Conservation (phyloP, 2,329 filamentous ascomycete genomes). For the Claviceps arundinis region DNA sequence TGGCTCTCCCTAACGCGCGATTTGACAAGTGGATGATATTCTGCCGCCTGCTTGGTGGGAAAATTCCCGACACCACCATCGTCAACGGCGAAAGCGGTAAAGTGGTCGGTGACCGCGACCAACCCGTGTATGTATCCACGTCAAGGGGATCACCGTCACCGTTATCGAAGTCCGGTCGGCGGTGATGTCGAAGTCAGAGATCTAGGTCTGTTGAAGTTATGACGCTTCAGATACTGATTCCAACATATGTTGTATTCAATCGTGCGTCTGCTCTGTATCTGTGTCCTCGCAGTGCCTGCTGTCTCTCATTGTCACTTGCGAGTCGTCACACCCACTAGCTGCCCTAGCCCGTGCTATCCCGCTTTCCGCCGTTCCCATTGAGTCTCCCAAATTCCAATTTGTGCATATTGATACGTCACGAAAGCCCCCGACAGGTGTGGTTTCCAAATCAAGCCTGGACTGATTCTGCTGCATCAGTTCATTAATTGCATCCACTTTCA, state of each 20-base stretch:
- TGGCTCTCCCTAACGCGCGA: background rate
- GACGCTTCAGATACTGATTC: too few relatives aligned
- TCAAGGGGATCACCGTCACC: too few relatives aligned
- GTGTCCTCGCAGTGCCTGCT: background rate
- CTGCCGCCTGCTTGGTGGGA: background rate
- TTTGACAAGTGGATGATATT: background rate
- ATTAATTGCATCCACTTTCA: background rate
- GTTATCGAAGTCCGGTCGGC: too few relatives aligned
- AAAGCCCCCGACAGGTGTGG: background rate
- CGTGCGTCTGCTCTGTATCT: background rate
- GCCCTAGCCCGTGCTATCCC: slow-evolving; percentile 2
- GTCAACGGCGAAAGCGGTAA: too few relatives aligned
- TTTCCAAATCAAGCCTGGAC: background rate
- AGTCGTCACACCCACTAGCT: background rate
- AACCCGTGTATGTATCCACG: too few relatives aligned
- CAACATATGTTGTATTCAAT: background rate
- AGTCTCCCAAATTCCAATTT: background rate
- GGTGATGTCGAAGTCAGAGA: too few relatives aligned
- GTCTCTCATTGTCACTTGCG: background rate
- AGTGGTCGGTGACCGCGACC: too few relatives aligned
- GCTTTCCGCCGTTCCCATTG: background rate
- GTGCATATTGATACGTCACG: slow-evolving; percentile 5
- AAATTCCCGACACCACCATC: too few relatives aligned
- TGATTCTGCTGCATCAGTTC: background rate
- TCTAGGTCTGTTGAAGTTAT: too few relatives aligned